Percentiles rank a stretch among this genome's conserved stretches.
Evolutionary conservation across 2,329 filamentous ascomycete species (phyloP).

Genomic region (Fusarium napiforme): DNA sequence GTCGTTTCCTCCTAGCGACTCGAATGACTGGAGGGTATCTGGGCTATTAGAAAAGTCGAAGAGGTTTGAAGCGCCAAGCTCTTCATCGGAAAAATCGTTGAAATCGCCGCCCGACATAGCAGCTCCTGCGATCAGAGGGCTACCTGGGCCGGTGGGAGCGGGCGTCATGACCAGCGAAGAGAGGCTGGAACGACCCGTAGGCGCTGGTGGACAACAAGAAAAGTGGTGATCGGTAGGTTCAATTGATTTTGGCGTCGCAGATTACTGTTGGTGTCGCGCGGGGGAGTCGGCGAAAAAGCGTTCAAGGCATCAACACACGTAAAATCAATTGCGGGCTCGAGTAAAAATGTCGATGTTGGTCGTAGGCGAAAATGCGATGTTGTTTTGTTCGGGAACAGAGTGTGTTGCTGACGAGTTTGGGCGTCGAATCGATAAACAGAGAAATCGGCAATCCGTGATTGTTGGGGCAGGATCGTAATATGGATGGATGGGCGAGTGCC

Average conservation of each 20-base stretch:
- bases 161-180: slow-evolving; percentile 51
- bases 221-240: slow-evolving; percentile 17
- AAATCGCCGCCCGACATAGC: slow-evolving; percentile 53
- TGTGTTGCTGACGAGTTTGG: slow-evolving; percentile 26
- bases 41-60: slow-evolving; percentile 53
- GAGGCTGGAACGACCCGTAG: slow-evolving; percentile 36
- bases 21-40: slow-evolving; percentile 51
- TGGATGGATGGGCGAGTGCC: slow-evolving; percentile 36
- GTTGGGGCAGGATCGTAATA: slow-evolving; percentile 42
- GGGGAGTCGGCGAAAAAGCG: slow-evolving; percentile 23
- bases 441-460: slow-evolving; percentile 30
- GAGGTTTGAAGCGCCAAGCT: slow-evolving; percentile 47
- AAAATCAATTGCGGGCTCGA: slow-evolving; percentile 9
- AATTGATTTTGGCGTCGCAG: slow-evolving; percentile 42
- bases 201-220: slow-evolving; percentile 10
- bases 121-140: slow-evolving; percentile 54
- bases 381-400: slow-evolving; percentile 11
- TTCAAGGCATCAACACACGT: slow-evolving; percentile 33
- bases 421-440: slow-evolving; percentile 34
- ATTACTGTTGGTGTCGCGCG: slow-evolving; percentile 40
- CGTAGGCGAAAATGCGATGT: background rate
- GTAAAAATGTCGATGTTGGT: background rate
- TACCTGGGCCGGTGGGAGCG: slow-evolving; percentile 48
- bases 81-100: slow-evolving; percentile 53
- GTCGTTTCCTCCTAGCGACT: slow-evolving; percentile 46